Percentiles rank a stretch among this genome's conserved stretches.
Evolutionary conservation across 768 basidiomycete genomes (phyloP).

Genomic region (Trametes gibbosa): DNA sequence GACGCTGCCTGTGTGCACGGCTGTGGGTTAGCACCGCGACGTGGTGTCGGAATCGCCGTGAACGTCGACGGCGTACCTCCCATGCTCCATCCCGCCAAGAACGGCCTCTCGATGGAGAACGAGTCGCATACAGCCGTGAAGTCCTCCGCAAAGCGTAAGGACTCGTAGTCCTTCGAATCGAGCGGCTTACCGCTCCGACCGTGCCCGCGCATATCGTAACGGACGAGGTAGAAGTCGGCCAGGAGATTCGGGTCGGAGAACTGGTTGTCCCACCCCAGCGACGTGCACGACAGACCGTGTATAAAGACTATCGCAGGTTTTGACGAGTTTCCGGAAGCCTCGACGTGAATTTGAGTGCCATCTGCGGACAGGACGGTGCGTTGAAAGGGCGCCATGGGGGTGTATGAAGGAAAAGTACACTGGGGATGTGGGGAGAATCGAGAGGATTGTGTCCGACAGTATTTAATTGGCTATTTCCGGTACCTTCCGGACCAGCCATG

Average conservation of each 20-base stretch:
- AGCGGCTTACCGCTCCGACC: slow-evolving; percentile 26
- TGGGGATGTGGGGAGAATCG: too few relatives aligned
- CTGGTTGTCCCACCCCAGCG: slow-evolving; percentile 35
- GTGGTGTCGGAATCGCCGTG: too few relatives aligned
- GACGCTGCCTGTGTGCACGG: not conserved
- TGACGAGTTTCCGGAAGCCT: slow-evolving; percentile 34
- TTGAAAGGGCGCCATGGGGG: not conserved
- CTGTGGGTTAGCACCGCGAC: not conserved
- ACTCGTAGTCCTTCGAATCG: slow-evolving; percentile 18
- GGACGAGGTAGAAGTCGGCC: slow-evolving; percentile 28
- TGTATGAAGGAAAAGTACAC: too few relatives aligned
- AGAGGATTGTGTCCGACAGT: too few relatives aligned
- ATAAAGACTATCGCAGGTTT: slow-evolving; percentile 40
- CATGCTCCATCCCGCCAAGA: slow-evolving; percentile 21
- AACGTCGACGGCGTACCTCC: not conserved
- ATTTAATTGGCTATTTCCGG: too few relatives aligned
- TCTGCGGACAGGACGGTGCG: slow-evolving; percentile 31
- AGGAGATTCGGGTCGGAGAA: slow-evolving; percentile 32
- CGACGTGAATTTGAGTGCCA: slow-evolving; percentile 38
- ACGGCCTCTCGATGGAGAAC: slow-evolving; percentile 19
- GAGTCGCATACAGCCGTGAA: slow-evolving; percentile 27
- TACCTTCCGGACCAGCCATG: too few relatives aligned
- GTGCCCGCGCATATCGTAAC: slow-evolving; percentile 31
- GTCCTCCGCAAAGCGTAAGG: slow-evolving; percentile 26
- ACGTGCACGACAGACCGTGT: slow-evolving; percentile 38